These are phyloP conservation scores for Colletotrichum sp. DNA, from an alignment of 2,329 filamentous ascomycete species.

Conservation along the genomic window DNA sequence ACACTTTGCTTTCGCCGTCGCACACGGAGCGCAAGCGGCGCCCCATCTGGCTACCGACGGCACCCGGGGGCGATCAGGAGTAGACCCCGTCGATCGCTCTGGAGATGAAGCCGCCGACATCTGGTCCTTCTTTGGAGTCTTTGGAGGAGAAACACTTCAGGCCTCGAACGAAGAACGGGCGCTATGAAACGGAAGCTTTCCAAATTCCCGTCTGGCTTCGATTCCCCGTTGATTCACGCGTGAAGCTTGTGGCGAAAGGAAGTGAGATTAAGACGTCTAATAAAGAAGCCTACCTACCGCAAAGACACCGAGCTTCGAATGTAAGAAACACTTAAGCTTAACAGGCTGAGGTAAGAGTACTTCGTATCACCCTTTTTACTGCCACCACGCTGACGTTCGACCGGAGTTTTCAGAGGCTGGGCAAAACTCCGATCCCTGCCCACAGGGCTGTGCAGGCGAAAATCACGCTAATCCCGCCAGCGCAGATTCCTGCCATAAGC, in stretches of 20 bases:
- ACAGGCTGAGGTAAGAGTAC: background rate
- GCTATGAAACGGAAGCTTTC: background rate
- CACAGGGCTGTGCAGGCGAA: background rate
- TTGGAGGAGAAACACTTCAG: accelerated
- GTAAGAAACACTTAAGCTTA: background rate
- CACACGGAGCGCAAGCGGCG: slow-evolving; percentile 53
- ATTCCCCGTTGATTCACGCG: background rate
- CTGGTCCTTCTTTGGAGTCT: background rate
- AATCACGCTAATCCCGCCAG: background rate
- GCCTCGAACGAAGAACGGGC: accelerated
- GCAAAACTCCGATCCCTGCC: background rate
- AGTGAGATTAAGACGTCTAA: background rate
- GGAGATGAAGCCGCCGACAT: background rate
- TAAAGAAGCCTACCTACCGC: accelerated
- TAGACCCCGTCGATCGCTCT: background rate
- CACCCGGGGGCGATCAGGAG: background rate
- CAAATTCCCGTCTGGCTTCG: background rate
- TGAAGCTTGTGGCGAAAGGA: accelerated
- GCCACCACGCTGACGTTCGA: background rate
- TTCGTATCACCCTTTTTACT: background rate
- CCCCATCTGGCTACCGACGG: slow-evolving; percentile 42
- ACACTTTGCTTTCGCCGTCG: slow-evolving; percentile 56
- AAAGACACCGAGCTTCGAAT: background rate
- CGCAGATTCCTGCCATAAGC: background rate
- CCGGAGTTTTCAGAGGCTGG: background rate